phyloP scores from a whole-genome alignment of 2,329 filamentous ascomycete species.

The Monosporascus sp. region DNA sequence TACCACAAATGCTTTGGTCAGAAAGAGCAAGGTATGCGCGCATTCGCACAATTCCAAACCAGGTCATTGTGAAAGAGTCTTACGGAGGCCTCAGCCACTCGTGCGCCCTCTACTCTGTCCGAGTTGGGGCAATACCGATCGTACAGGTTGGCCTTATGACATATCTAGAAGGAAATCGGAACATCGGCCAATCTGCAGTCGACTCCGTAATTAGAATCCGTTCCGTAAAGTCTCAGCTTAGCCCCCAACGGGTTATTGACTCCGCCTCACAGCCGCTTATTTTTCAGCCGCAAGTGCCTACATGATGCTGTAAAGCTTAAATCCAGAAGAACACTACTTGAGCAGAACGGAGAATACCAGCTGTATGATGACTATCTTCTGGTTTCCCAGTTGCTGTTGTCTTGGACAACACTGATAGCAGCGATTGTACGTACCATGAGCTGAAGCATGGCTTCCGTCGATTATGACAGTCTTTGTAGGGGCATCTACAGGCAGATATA shows the following conservation, averaged over 20 bases:
- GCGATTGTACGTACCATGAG: background rate
- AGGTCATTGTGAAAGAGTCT: background rate
- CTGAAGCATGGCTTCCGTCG: background rate
- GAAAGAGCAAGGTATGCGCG: background rate
- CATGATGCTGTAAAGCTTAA: background rate
- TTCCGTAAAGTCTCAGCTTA: background rate
- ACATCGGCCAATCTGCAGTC: background rate
- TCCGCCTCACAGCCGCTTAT: background rate
- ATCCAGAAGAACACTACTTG: background rate
- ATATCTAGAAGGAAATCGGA: background rate
- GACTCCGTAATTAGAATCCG: background rate
- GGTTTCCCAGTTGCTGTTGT: too few relatives aligned
- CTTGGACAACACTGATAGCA: too few relatives aligned
- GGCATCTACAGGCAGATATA: constrained; percentile 7
- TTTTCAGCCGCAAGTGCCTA: background rate
- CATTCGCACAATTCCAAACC: background rate
- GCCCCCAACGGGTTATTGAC: background rate
- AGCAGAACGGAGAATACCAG: too few relatives aligned
- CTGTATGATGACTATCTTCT: too few relatives aligned
- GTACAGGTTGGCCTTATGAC: background rate
- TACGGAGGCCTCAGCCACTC: background rate
- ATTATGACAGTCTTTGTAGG: background rate
- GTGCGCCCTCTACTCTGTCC: background rate
- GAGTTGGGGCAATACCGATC: background rate
- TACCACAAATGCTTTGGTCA: background rate